Evolutionary conservation across 1,139 yeast genomes (phyloP).

Genomic region (Kodamaea sp.): DNA sequence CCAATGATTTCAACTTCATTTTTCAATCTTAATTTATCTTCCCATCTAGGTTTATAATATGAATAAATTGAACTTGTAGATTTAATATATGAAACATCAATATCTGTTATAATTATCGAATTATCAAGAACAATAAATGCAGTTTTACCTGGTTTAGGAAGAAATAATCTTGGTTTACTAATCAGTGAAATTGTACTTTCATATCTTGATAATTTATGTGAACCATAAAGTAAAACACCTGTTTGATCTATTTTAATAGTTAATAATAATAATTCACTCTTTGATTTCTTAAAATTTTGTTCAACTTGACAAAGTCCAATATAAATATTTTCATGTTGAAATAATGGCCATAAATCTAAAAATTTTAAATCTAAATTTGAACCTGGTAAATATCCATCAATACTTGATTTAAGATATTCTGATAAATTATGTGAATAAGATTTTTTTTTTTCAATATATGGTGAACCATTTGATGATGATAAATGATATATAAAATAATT

Average conservation of each 20-base stretch:
- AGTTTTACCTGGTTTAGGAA: slow-evolving; percentile 61
- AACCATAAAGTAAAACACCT: slow-evolving; percentile 56
- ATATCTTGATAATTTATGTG: slow-evolving; percentile 45
- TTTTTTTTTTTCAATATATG: slow-evolving; percentile 25
- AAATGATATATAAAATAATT: slow-evolving; percentile 31
- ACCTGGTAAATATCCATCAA: slow-evolving; percentile 42
- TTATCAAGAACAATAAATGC: slow-evolving; percentile 62
- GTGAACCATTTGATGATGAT: slow-evolving; percentile 29
- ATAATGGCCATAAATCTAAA: slow-evolving; percentile 52
- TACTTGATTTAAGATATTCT: slow-evolving; percentile 29
- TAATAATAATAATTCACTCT: slow-evolving; percentile 34
- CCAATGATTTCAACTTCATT: slow-evolving; percentile 56
- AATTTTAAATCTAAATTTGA: slow-evolving; percentile 33
- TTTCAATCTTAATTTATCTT: slow-evolving; percentile 63
- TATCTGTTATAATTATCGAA: slow-evolving; percentile 64
- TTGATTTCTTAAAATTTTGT: slow-evolving; percentile 19
- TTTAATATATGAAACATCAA: slow-evolving; percentile 39
- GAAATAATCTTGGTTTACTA: slow-evolving; percentile 47
- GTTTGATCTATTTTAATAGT: slow-evolving; percentile 54
- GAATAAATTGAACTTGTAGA: slow-evolving; percentile 25
- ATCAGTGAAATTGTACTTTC: slow-evolving; percentile 23
- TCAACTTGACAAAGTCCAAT: slow-evolving; percentile 43
- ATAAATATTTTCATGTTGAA: slow-evolving; percentile 36
- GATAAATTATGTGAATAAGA: slow-evolving; percentile 30
- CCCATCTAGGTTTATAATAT: slow-evolving; percentile 66